Conservation (phyloP, 768 basidiomycete genomes). For the Saitozyma sp. region DNA sequence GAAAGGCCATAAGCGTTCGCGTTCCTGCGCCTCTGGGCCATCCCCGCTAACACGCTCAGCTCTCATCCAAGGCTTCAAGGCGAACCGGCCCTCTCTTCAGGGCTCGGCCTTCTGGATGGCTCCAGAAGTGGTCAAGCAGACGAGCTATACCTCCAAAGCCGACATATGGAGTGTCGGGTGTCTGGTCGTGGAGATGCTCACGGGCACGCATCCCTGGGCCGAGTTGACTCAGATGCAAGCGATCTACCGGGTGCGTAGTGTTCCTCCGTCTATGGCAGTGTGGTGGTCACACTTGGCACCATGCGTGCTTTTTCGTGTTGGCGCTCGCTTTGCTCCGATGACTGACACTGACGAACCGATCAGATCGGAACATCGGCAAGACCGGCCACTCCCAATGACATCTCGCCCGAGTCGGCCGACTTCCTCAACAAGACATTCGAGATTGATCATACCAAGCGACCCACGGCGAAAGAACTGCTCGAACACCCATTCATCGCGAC, state of each 20-base stretch:
- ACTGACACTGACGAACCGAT: background rate
- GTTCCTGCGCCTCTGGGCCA: background rate
- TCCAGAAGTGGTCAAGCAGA: constrained; percentile 96
- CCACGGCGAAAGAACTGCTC: constrained; percentile 73
- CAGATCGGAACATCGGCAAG: constrained; percentile 90
- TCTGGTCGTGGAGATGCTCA: constrained; percentile 93
- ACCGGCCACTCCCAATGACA: constrained; percentile 86
- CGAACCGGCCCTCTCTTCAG: constrained; percentile 88
- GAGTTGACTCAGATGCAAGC: constrained; percentile 98
- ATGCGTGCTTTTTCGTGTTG: background rate
- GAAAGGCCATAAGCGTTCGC: no score
- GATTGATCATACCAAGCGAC: constrained; percentile 74
- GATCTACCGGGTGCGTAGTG: constrained; percentile 76
- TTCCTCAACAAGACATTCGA: constrained; percentile 89
- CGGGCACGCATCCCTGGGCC: constrained; percentile 92
- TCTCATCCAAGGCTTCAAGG: constrained; percentile 60
- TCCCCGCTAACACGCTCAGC: constrained; percentile 33
- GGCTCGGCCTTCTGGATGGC: constrained; percentile 99
- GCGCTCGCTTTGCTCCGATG: background rate
- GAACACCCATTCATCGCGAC: constrained; percentile 68
- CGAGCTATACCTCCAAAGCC: constrained; percentile 82
- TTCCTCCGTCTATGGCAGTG: no score
- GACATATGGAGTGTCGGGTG: constrained; percentile 98
- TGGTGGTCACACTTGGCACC: background rate
- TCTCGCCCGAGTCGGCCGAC: constrained; percentile 80